phyloP scores from a whole-genome alignment of 306 rosid species.

The Cucurbita moschata region DNA sequence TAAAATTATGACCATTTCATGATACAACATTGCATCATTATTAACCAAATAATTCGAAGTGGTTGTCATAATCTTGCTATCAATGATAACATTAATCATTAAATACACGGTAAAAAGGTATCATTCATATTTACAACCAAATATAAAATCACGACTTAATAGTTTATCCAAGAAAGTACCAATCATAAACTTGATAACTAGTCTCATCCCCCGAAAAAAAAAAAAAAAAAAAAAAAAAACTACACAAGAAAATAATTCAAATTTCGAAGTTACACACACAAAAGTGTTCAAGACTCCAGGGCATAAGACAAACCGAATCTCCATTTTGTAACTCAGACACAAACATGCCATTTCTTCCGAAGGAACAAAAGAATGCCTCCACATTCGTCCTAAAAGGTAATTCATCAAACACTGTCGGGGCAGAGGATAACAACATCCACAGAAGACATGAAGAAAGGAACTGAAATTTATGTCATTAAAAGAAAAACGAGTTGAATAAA shows the following conservation, averaged over 20 bases:
- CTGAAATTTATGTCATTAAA: not conserved
- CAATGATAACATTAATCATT: no score
- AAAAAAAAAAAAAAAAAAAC: no score
- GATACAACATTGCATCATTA: no score
- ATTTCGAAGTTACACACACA: not conserved
- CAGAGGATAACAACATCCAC: not conserved
- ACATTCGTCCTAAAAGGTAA: not conserved
- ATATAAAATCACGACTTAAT: no score
- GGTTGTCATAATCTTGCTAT: no score
- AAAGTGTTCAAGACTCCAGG: not conserved
- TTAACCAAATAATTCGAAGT: no score
- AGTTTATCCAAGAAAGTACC: no score
- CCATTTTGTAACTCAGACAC: not conserved
- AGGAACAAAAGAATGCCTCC: not conserved
- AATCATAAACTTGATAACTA: no score
- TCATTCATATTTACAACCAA: no score
- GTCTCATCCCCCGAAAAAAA: no score
- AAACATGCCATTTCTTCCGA: not conserved
- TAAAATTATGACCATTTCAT: no score
- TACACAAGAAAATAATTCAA: not conserved
- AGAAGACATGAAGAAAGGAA: not conserved
- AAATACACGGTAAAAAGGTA: no score
- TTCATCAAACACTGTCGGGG: not conserved
- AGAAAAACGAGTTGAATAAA: not conserved
- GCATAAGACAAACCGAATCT: not conserved